Conservation (phyloP, 441 rosid genomes). For the Adansonia rubrostipa region DNA sequence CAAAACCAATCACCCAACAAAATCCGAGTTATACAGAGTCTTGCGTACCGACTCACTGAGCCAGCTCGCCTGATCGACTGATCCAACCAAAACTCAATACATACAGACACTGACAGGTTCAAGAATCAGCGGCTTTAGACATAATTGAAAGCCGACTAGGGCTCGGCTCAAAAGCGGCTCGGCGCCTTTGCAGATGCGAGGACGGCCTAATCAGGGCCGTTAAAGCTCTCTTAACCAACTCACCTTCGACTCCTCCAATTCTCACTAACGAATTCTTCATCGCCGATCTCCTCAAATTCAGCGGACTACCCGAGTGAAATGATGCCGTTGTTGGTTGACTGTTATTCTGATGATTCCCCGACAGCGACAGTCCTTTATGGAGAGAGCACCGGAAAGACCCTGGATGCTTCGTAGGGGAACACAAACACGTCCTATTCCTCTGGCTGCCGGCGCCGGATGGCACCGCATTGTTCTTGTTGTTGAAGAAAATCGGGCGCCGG, state of each 20-base stretch:
- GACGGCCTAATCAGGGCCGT: conserved; percentile 52
- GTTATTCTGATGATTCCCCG: not conserved
- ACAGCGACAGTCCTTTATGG: conserved; percentile 33
- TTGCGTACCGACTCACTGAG: not conserved
- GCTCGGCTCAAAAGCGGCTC: conserved; percentile 42
- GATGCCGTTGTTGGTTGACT: conserved; percentile 16
- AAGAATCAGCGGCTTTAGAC: conserved; percentile 30
- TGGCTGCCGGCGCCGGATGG: conserved; percentile 9
- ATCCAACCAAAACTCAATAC: not conserved
- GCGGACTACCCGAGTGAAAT: conserved; percentile 36
- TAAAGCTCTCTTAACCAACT: conserved; percentile 48
- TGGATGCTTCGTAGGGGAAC: conserved; percentile 52
- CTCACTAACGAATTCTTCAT: conserved; percentile 55
- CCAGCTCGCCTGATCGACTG: not conserved
- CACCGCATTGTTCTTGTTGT: conserved; percentile 14
- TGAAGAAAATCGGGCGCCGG: conserved; percentile 37
- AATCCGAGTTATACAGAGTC: not conserved
- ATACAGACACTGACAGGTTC: not conserved
- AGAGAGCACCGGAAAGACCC: conserved; percentile 53
- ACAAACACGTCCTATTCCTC: conserved; percentile 40
- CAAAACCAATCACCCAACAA: not conserved
- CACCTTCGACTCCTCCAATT: conserved; percentile 57
- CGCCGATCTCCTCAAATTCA: conserved; percentile 52
- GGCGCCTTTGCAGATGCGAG: conserved; percentile 46
- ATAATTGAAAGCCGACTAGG: conserved; percentile 51